Percentiles rank a stretch among this genome's conserved stretches.
phyloP scores from a whole-genome alignment of 495 filamentous ascomycete species.

The Xylaria castorea region DNA sequence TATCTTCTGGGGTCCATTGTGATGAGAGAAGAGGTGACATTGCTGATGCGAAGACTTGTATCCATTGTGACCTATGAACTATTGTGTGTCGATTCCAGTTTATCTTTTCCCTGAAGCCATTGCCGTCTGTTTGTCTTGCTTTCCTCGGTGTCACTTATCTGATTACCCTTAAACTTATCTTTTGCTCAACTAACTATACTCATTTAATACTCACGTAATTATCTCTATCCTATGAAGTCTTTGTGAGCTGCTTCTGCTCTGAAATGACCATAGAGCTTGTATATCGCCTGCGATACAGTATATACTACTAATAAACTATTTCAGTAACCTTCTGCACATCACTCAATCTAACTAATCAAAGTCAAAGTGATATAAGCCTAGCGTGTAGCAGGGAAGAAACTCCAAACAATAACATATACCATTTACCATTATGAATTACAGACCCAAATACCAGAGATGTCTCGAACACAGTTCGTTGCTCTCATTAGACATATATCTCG shows the following conservation, averaged over 20 bases:
- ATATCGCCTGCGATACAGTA: neutral
- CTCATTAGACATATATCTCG: neutral
- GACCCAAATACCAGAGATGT: neutral
- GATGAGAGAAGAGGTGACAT: neutral
- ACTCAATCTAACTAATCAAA: neutral
- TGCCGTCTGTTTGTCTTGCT: neutral
- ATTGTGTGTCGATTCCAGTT: neutral
- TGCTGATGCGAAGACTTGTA: neutral
- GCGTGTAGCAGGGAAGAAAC: neutral
- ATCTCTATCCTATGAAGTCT: neutral
- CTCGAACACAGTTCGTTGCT: neutral
- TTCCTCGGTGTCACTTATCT: neutral
- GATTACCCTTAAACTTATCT: neutral
- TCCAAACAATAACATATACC: conserved; percentile 1
- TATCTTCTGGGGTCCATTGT: neutral
- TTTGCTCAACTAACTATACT: neutral
- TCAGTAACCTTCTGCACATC: neutral
- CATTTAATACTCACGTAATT: neutral
- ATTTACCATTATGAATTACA: conserved; percentile 2
- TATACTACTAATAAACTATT: neutral
- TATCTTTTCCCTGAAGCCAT: neutral
- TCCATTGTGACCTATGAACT: neutral
- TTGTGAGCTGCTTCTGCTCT: neutral
- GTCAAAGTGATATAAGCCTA: neutral
- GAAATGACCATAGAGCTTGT: neutral